phyloP scores from a whole-genome alignment of 495 filamentous ascomycete genomes.

The Niebla homalea region DNA sequence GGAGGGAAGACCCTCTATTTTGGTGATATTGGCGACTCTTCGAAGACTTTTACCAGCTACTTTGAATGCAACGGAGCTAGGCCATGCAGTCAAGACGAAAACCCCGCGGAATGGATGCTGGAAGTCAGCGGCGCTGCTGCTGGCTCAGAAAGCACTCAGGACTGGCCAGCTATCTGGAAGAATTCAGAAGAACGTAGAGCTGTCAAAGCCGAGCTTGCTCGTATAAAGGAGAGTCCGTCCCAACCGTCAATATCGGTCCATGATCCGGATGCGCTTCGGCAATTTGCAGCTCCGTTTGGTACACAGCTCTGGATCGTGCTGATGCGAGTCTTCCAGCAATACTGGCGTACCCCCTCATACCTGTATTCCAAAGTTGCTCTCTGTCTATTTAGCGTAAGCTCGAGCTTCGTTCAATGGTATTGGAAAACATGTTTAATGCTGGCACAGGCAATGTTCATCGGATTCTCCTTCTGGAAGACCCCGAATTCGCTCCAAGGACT shows the following conservation, averaged over 20 bases:
- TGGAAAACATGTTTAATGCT: no score
- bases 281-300: conserved; percentile 47
- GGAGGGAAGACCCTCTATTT: conserved; percentile 57
- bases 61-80: conserved; percentile 50
- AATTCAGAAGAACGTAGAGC: conserved; percentile 31
- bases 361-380: conserved; percentile 48
- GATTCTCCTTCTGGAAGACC: conserved; percentile 52
- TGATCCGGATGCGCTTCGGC: conserved; percentile 27
- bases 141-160: conserved; percentile 45
- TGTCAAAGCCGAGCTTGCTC: conserved; percentile 34
- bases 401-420: no score
- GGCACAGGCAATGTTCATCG: conserved; percentile 55
- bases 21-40: conserved; percentile 44
- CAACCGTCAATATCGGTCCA: conserved; percentile 6
- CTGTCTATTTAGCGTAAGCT: conserved; percentile 19
- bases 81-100: conserved; percentile 40
- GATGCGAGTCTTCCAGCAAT: conserved; percentile 38
- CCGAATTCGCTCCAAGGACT: conserved; percentile 45
- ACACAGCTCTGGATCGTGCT: conserved; percentile 36
- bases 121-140: conserved; percentile 54
- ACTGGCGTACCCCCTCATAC: conserved; percentile 50
- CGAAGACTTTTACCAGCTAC: conserved; percentile 43
- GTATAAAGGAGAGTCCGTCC: conserved; percentile 35
- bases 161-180: conserved; percentile 49
- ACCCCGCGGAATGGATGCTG: conserved; percentile 60